Base-by-base conservation (phyloP, 306 rosid genomes). In the Luffa acutangula region DNA sequence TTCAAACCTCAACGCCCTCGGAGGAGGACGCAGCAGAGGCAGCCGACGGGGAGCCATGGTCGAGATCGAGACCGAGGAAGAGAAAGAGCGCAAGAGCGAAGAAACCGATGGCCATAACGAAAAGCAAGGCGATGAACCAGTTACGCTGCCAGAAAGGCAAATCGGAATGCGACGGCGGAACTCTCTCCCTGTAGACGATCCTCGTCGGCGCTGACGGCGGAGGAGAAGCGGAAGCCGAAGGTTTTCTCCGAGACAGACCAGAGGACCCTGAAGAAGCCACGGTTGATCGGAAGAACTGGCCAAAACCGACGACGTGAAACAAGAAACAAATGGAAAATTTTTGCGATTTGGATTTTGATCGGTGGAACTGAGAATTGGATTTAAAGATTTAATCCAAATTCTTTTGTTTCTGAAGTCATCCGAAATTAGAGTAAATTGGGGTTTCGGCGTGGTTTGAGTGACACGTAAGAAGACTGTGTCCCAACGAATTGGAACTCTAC, bases 241-340 rank as follows among this genome's bases (percentile, higher is more conserved):
- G 79, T 81, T 96, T 96, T 90, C 99, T 96, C 84, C 99, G 93
- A 57, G 93, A 83, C 60, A 93, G 54, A 54, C 87, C 83, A 65
- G 87, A 86, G 8, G 98, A 89, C 25, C 93, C 97, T 75, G 97
- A 85, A 85, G 99, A 87, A 90, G 98, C 99, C 98, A 96, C 99
- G 94, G 88, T 92, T 84, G 89, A 84, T 77, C 69, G 84, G 87
- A 64, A 33, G 64, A 66, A 82, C 62, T 81, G 78, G 72, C 85
- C 79, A 51, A 82, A 82, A 75, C 81, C 79, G 45, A 65, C 31
- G 52, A 13, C 76, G 75, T 67, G 7, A 34, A 10, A 10, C 7
- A 3, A 13, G 20, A 71, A 12, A 25, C 12, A 21, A 39, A 2
- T 1, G 39, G 9, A 46, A 21, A 34, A 48, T 25, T 14, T 37